Evolutionary conservation across 1,139 yeast genomes (phyloP), one percentile per base, ranked within the genome.

Genomic region (Lodderomyces theae): DNA sequence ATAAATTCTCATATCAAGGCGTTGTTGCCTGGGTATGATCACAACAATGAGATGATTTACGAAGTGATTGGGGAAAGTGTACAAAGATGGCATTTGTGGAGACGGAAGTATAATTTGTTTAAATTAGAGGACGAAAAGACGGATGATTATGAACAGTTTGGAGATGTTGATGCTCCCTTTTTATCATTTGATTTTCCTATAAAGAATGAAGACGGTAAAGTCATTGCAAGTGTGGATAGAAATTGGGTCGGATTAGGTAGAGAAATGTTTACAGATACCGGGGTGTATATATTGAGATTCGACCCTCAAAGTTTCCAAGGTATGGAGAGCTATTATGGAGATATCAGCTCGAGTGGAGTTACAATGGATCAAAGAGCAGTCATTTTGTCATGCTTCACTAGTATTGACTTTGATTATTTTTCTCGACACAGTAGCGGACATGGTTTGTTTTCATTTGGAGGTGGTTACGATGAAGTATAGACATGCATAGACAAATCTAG

Each of bases 181-280:
- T 66, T 92, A 40, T 76, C 95, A 8, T 92, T 89, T 68, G 87
- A 85, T 43, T 92, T 92, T 63, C 92, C 95, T 0, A 83, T 88
- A 3, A 57, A 56, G 26, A 79, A 88, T 57, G 79, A 72, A 35
- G 46, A 69, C 1, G 82, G 82, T 1, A 66, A 71, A 17, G 77
- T 85, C 1, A 66, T 85, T 44, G 96, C 84, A 0, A 72, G 86
- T 2, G 90, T 92, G 1, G 95, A 88, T 58, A 75, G 97, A 53
- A 88, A 89, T 61, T 92, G 96, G 94, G 95, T 86, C 3, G 98
- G 98, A 0, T 64, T 92, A 29, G 95, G 95, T 2, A 75, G 97
- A 53, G 98, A 92, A 58, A 64, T 90, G 54, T 85, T 90, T 57
- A 90, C 97, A 0, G 97, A 92, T 61, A 86, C 96, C 0, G 97